These are phyloP conservation scores for Colletotrichum neosansevieriae DNA, from an alignment of 2,329 filamentous ascomycete species.

Conservation along the genomic window DNA sequence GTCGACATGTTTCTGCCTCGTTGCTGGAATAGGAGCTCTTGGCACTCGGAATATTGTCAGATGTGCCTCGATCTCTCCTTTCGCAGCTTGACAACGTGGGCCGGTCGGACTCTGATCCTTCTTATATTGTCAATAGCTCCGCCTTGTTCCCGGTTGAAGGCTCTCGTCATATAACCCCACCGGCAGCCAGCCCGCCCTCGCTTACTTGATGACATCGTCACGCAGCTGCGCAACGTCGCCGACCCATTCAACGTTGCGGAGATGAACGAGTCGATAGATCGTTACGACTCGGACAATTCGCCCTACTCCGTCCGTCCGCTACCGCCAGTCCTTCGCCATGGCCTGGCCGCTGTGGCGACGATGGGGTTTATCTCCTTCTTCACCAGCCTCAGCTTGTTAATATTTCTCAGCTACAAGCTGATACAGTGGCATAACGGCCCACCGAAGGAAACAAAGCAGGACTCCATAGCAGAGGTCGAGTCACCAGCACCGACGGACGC, in stretches of 20 bases:
- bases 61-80: not conserved
- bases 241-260: conserved; percentile 35
- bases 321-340: conserved; percentile 49
- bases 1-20: conserved; percentile 18
- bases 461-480: conserved; percentile 19
- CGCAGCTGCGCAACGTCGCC: conserved; percentile 23
- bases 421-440: conserved; percentile 48
- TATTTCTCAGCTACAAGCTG: conserved; percentile 52
- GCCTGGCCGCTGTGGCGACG: conserved; percentile 52
- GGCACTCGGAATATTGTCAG: not conserved
- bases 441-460: conserved; percentile 35
- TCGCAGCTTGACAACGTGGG: not conserved
- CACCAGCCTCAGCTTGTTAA: conserved; percentile 48
- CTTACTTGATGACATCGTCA: conserved; percentile 7
- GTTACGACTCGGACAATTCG: conserved; percentile 46
- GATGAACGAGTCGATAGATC: conserved; percentile 40
- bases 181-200: not conserved
- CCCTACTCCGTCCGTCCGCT: conserved; percentile 50
- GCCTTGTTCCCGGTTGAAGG: not conserved
- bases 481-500: conserved; percentile 40
- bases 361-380: conserved; percentile 54
- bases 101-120: not conserved
- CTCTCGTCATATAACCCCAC: conserved; percentile 25
- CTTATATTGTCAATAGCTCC: not conserved
- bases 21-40: conserved; percentile 7